Base-by-base conservation (phyloP, 106 monocot genomes). In the Platanthera guangdongensis region DNA sequence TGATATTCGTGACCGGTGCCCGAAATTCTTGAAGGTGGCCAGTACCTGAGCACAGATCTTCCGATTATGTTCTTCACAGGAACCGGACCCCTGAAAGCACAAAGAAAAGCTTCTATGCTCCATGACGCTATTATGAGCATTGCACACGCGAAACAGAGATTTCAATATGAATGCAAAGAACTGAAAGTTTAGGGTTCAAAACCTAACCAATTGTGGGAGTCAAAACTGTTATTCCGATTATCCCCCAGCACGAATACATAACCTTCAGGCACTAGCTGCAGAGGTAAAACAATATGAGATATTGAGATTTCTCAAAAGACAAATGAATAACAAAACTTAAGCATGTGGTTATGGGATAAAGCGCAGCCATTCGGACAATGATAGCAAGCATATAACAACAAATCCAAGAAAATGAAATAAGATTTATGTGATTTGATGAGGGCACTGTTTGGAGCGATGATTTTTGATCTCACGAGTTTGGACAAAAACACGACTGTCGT, bases 221-320 rank as follows among this genome's bases (percentile, higher is more conserved):
- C 97, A 39, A 85, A 99, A 77, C 97, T 99, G 77, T 99, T 83
- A 55, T 99, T 99, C 16, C 97, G 80, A 69, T 99, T 99, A 57
- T 99, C 97, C 0, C 97, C 97, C 74, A 99, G 78, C 39, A 99
- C 97, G 81, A 94, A 99, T n/a, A 99, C 97, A 74, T 63, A 94
- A 4, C 94, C 94, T 80, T 94, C 76, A 49, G 97, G 94, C 7
- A 99, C 91, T 64, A 87, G 73, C 97, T 99, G 88, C 75, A 85
- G 9, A 79, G 77, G 45, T 48, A 71, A 71, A 1, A 13, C 67
- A 39, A 39, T 39, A 39, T 39, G 39, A 1, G 39, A 39, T 1
- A 1, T 39, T 39, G 39, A 1, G 39, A 39, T 1, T 39, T 39
- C 39, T 39, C 39, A 39, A 39, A 39, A 39, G 3, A 39, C 39